These are phyloP conservation scores for Agrocybe chaxingu DNA, from an alignment of 768 basidiomycete species.

Conservation along the genomic window DNA sequence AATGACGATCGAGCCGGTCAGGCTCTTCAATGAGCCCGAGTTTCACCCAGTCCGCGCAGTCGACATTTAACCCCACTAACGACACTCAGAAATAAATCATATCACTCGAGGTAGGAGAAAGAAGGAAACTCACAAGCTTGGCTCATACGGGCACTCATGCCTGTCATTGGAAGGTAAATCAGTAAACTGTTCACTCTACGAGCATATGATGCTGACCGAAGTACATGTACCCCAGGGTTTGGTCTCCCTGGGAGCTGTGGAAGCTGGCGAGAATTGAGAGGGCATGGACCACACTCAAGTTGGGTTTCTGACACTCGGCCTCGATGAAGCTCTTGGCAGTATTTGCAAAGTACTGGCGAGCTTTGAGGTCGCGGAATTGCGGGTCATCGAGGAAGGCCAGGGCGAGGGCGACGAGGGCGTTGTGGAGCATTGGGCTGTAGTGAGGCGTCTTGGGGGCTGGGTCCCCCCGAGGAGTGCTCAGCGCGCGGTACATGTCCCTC, in stretches of 20 bases:
- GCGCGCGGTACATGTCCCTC: constrained; percentile 43
- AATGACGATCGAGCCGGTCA: constrained; percentile 55
- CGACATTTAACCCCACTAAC: constrained; percentile 53
- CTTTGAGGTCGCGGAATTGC: constrained; percentile 36
- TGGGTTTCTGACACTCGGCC: constrained; percentile 41
- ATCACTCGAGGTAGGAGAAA: neutral
- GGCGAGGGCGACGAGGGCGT: constrained; percentile 50
- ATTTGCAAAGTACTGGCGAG: constrained; percentile 38
- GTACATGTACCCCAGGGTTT: constrained; percentile 44
- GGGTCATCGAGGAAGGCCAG: constrained; percentile 44
- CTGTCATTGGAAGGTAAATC: constrained; percentile 20
- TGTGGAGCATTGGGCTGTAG: constrained; percentile 74
- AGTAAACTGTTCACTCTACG: constrained; percentile 2
- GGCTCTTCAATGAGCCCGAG: constrained; percentile 46
- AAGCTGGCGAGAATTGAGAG: constrained; percentile 41
- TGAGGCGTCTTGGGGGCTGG: constrained; percentile 46
- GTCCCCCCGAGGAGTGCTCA: constrained; percentile 33
- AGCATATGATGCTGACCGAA: constrained; percentile 33
- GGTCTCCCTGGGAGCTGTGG: constrained; percentile 44
- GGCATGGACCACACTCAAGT: constrained; percentile 42
- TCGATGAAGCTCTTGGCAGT: constrained; percentile 45
- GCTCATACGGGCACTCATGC: constrained; percentile 56
- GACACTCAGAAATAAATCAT: constrained; percentile 1
- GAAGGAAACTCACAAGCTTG: constrained; percentile 48
- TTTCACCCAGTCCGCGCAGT: constrained; percentile 56